Conservation (phyloP, 1,284 basidiomycete genomes). For the Neolentinus lepideus region DNA sequence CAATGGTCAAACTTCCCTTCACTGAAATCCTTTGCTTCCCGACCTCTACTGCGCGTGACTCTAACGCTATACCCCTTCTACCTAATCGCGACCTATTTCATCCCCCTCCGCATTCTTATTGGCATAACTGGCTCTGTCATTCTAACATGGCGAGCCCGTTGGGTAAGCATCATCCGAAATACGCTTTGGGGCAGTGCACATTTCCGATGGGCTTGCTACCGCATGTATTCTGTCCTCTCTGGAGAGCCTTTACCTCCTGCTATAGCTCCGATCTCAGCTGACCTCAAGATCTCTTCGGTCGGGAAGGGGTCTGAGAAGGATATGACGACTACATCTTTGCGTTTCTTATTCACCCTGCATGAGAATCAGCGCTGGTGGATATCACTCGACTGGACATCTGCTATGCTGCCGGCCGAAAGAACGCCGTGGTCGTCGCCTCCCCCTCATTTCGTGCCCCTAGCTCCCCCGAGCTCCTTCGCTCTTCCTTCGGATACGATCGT, state of each 20-base stretch:
- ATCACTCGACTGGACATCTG: slow-evolving; percentile 89
- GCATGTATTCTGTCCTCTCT: slow-evolving; percentile 39
- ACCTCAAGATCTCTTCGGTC: not conserved
- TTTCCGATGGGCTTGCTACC: slow-evolving; percentile 52
- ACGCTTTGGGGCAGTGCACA: slow-evolving; percentile 60
- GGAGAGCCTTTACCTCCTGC: slow-evolving; percentile 42
- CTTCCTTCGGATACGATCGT: slow-evolving; percentile 46
- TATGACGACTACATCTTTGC: slow-evolving; percentile 29
- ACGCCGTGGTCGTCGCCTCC: slow-evolving; percentile 76
- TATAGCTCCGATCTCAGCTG: slow-evolving; percentile 18
- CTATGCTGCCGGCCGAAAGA: slow-evolving; percentile 84
- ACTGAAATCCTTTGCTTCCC: slow-evolving; percentile 14
- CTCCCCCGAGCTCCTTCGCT: slow-evolving; percentile 59
- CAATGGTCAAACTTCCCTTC: slow-evolving; percentile 21
- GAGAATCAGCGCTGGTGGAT: slow-evolving; percentile 97
- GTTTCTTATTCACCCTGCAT: slow-evolving; percentile 83
- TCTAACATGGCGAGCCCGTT: slow-evolving; percentile 60
- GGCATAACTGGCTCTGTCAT: slow-evolving; percentile 53
- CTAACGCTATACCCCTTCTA: slow-evolving; percentile 53
- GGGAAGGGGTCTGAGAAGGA: not conserved
- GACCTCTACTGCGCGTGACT: slow-evolving; percentile 30
- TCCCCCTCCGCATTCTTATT: slow-evolving; percentile 53
- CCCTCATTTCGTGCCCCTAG: slow-evolving; percentile 41
- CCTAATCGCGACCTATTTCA: slow-evolving; percentile 43
- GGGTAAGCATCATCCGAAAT: slow-evolving; percentile 44